These are phyloP conservation scores for Nidula microcarpa DNA, from an alignment of 768 basidiomycete genomes.

Conservation along the genomic window DNA sequence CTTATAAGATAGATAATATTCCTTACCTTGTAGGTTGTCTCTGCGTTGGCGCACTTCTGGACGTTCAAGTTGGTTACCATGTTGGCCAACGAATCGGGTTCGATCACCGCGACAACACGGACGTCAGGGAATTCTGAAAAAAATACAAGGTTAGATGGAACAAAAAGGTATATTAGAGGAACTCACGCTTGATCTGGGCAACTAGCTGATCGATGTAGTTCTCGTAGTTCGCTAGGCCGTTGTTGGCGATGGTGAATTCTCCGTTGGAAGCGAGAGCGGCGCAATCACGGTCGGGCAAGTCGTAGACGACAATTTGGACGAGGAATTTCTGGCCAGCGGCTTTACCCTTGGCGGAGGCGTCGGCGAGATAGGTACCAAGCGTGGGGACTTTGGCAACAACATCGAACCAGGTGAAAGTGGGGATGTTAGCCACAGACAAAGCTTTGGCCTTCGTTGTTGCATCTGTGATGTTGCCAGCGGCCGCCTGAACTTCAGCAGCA, in stretches of 20 bases:
- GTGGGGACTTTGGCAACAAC: conserved; percentile 48
- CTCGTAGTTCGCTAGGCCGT: conserved; percentile 51
- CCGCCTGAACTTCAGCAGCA: conserved; percentile 47
- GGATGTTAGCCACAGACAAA: conserved; percentile 48
- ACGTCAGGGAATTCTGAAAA: conserved; percentile 49
- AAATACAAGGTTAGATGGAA: neutral
- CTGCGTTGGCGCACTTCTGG: conserved; percentile 49
- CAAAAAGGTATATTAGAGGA: neutral
- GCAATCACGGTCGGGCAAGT: conserved; percentile 65
- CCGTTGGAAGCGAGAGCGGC: conserved; percentile 63
- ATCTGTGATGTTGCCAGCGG: conserved; percentile 45
- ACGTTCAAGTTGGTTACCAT: conserved; percentile 65
- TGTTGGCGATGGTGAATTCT: conserved; percentile 57
- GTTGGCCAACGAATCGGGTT: conserved; percentile 67
- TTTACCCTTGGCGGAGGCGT: conserved; percentile 40
- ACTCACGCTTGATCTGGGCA: conserved; percentile 47
- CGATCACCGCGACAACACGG: conserved; percentile 60
- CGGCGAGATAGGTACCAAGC: conserved; percentile 54
- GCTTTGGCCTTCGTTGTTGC: conserved; percentile 48
- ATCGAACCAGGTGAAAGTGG: conserved; percentile 64
- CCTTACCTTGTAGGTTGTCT: conserved; percentile 43
- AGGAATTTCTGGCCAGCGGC: conserved; percentile 43
- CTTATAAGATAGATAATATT: neutral
- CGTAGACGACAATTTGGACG: conserved; percentile 52
- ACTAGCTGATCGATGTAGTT: conserved; percentile 62